Conservation (phyloP, 179 eudicot species). For the Spergularia azorica region DNA sequence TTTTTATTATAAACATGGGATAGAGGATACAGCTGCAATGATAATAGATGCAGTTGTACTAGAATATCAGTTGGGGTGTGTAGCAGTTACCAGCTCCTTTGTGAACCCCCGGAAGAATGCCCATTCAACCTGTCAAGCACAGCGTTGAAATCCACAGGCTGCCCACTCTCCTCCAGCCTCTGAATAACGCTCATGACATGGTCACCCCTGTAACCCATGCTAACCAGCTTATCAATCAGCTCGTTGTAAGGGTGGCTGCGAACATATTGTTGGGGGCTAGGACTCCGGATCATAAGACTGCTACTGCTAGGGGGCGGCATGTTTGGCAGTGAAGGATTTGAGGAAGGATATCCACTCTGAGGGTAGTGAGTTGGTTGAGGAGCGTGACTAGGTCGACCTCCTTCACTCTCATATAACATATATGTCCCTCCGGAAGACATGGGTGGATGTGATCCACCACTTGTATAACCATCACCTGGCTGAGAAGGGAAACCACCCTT, state of each 20-base stretch:
- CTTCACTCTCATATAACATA: constrained; percentile 64
- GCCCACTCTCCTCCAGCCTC: constrained; percentile 93
- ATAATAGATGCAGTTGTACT: constrained; percentile 34
- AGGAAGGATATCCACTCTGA: constrained; percentile 56
- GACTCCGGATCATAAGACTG: constrained; percentile 44
- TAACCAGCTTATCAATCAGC: constrained; percentile 79
- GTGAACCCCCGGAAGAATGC: constrained; percentile 70
- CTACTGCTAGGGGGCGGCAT: constrained; percentile 43
- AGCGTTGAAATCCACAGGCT: constrained; percentile 79
- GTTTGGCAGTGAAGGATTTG: constrained; percentile 44
- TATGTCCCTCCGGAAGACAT: constrained; percentile 62
- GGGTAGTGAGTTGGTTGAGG: constrained; percentile 53
- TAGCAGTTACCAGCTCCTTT: constrained; percentile 71
- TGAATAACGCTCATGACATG: constrained; percentile 74
- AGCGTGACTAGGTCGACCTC: constrained; percentile 50
- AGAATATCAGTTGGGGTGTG: background rate
- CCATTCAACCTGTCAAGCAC: constrained; percentile 95
- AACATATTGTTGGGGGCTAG: constrained; percentile 50
- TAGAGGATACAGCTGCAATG: constrained; percentile 35
- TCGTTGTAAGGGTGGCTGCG: constrained; percentile 82
- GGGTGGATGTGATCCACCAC: constrained; percentile 40
- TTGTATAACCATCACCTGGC: constrained; percentile 58
- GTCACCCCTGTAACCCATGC: constrained; percentile 95
- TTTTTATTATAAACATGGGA: constrained; percentile 28
- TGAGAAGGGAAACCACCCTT: constrained; percentile 53